Conservation (phyloP, 139 green algal genomes). For the Astrephomene gubernaculifera region DNA sequence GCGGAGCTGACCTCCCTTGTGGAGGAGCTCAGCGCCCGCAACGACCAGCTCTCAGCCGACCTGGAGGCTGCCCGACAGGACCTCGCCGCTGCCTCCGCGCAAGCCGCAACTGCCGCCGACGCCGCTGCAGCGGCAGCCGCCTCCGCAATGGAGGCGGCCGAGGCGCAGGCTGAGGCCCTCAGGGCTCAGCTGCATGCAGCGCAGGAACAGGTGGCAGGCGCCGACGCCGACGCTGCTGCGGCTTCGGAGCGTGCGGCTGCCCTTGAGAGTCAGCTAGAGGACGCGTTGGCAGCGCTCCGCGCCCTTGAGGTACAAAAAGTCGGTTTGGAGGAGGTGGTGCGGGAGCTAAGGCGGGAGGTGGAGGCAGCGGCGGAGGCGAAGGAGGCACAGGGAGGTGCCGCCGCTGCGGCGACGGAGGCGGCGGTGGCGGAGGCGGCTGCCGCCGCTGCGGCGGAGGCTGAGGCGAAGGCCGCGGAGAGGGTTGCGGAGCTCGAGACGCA, state of each 20-base stretch:
- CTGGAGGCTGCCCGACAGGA: neutral
- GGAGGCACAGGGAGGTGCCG: neutral
- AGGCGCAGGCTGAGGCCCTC: neutral
- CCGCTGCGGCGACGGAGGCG: neutral
- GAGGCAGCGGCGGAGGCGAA: neutral
- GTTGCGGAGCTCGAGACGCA: slow-evolving; percentile 37
- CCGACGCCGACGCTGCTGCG: neutral
- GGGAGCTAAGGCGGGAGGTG: neutral
- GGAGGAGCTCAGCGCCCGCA: slow-evolving; percentile 39
- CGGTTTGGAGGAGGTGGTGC: slow-evolving; percentile 32
- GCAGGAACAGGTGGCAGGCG: neutral
- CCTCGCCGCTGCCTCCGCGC: no score
- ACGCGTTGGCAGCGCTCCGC: slow-evolving; percentile 32
- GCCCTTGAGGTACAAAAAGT: slow-evolving; percentile 37
- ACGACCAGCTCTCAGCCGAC: slow-evolving; percentile 13
- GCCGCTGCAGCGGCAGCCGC: neutral
- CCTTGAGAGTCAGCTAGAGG: slow-evolving; percentile 42
- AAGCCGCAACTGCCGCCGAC: neutral
- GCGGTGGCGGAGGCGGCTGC: neutral
- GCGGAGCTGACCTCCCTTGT: slow-evolving; percentile 19
- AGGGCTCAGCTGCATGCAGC: neutral
- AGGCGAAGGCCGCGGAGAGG: neutral
- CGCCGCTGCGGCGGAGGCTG: neutral
- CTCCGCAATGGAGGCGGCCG: neutral
- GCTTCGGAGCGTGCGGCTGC: slow-evolving; percentile 8